phyloP scores from a whole-genome alignment of 1,139 yeast species.

The Nakaseomyces glabratus region DNA sequence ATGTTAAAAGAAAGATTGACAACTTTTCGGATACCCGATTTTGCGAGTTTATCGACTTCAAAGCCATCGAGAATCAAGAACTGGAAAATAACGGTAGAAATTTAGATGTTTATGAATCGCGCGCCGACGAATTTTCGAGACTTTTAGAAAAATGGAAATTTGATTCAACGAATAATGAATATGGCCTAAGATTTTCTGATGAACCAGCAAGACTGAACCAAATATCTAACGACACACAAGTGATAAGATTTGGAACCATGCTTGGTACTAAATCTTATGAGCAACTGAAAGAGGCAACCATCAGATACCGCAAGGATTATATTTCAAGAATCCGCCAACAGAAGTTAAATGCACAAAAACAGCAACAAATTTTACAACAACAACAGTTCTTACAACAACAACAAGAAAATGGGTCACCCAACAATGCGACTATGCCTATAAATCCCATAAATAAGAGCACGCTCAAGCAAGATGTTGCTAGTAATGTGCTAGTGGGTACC shows the following conservation, averaged over 20 bases:
- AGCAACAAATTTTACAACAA: constrained; percentile 24
- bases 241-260: constrained; percentile 88
- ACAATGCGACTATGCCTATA: constrained; percentile 10
- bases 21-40: constrained; percentile 29
- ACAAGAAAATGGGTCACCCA: constrained; percentile 13
- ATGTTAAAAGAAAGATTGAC: constrained; percentile 40
- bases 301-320: constrained; percentile 45
- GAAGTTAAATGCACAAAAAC: constrained; percentile 30
- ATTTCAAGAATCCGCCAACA: constrained; percentile 36
- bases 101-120: constrained; percentile 48
- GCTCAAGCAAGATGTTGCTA: too few species aligned
- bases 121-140: constrained; percentile 44
- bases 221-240: constrained; percentile 79
- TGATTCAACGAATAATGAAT: constrained; percentile 53
- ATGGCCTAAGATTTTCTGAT: constrained; percentile 48
- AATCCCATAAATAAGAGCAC: constrained; percentile 2
- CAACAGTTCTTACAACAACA: constrained; percentile 19
- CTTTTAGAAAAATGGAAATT: constrained; percentile 66
- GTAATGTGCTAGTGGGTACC: too few species aligned
- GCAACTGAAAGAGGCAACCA: constrained; percentile 41
- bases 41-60: constrained; percentile 24
- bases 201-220: constrained; percentile 68
- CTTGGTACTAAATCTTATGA: constrained; percentile 79
- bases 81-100: constrained; percentile 17
- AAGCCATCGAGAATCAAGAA: constrained; percentile 27